Evolutionary conservation across 2,329 filamentous ascomycete species (phyloP), one percentile per base, ranked within the genome.

Genomic region (Trichoderma aggressivum): DNA sequence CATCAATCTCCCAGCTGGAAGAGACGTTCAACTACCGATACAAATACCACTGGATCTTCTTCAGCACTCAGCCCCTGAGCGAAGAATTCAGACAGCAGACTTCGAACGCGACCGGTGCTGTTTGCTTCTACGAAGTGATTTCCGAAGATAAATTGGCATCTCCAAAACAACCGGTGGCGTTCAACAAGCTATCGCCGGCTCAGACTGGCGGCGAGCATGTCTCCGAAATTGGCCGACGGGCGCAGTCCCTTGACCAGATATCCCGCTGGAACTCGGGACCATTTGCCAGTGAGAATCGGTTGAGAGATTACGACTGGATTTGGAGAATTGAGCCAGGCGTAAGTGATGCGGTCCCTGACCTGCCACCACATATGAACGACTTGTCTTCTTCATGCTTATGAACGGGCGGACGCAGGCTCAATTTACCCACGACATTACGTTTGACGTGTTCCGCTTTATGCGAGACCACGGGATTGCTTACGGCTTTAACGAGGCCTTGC

Each of bases 371-470:
- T 18, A n/a, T 30, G 32, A n/a, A 21, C 14, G 12, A 24, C n/a
- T 56, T 3, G 36, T 62, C 32, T 18, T 21, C 36, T 65, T 28
- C n/a, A 7, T 43, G 63, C 47, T 64, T 7, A 53, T 71, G 5
- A 28, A 61, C 24, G 61, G 39, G 63, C n/a, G 63, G 30, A 58
- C 18, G 16, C 18, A 88, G 86, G 83, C 87, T 7, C 82, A 86
- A 58, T 87, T 88, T 74, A 84, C 83, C 71, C 87, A 86, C 72
- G 80, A 87, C 73, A 88, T 97, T 73, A 89, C 94, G 78, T 96
- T 97, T 78, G 94, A 97, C 77, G 89, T 96, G 34, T 97, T 97
- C 83, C 88, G 90, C 60, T 94, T 91, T 83, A 95, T 97, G 92
- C 86, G 89, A 73, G 93, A 97, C 77, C 89, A 93, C 79, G 90